Conservation (phyloP, 441 rosid species). For the Erodium moschatum region DNA sequence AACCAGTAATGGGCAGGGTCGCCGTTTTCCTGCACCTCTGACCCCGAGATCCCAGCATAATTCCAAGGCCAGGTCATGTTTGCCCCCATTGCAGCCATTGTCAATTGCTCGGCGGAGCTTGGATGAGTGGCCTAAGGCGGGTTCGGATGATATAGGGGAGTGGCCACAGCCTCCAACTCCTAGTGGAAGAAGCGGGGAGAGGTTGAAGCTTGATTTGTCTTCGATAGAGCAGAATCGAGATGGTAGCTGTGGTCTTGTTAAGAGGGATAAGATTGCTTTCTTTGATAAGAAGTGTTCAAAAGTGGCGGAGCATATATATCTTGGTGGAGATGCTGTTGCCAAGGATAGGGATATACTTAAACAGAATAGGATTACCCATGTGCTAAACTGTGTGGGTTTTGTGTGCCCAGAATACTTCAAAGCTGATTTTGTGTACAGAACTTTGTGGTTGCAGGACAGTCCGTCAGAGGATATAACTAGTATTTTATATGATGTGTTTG, state of each 20-base stretch:
- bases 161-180: slow-evolving; percentile 93
- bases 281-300: slow-evolving; percentile 93
- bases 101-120: slow-evolving; percentile 80
- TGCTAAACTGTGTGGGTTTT: slow-evolving; percentile 87
- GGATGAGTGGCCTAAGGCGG: slow-evolving; percentile 92
- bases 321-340: slow-evolving; percentile 96
- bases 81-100: slow-evolving; percentile 90
- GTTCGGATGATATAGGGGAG: slow-evolving; percentile 90
- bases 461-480: slow-evolving; percentile 97
- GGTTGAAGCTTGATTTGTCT: slow-evolving; percentile 82
- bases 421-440: slow-evolving; percentile 75
- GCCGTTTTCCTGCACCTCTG: slow-evolving; percentile 56
- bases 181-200: slow-evolving; percentile 68
- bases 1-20: slow-evolving; percentile 37
- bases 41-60: slow-evolving; percentile 89
- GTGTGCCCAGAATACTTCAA: slow-evolving; percentile 94
- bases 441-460: slow-evolving; percentile 94
- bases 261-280: slow-evolving; percentile 84
- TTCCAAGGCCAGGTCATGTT: slow-evolving; percentile 70
- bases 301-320: slow-evolving; percentile 83
- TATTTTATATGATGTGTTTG: slow-evolving; percentile 87
- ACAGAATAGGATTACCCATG: slow-evolving; percentile 76
- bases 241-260: slow-evolving; percentile 56
- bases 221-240: slow-evolving; percentile 62
- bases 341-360: slow-evolving; percentile 65